Evolutionary conservation across 2,329 filamentous ascomycete genomes (phyloP).

Genomic region (Furcasterigmium sp.): DNA sequence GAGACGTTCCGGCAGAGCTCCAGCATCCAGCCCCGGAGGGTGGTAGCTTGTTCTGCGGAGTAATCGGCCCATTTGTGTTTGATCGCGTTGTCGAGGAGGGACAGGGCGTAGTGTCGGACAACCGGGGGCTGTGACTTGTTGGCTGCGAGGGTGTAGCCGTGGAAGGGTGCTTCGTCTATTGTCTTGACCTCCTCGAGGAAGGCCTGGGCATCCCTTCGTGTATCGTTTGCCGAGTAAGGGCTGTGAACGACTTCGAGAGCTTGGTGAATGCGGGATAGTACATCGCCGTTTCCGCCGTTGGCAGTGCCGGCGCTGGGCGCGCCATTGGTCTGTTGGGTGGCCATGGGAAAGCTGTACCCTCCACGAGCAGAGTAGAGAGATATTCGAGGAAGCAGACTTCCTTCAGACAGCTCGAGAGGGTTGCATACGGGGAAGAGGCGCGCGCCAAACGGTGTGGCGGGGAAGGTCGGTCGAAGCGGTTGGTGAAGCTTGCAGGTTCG

Average conservation of each 20-base stretch:
- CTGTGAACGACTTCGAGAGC: conserved; percentile 86
- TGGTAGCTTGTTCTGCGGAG: conserved; percentile 58
- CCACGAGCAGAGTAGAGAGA: background rate
- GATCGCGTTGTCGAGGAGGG: conserved; percentile 84
- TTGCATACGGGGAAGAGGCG: background rate
- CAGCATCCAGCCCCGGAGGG: conserved; percentile 71
- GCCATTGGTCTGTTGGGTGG: conserved; percentile 26
- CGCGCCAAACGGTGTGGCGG: background rate
- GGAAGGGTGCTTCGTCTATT: conserved; percentile 70
- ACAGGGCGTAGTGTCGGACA: conserved; percentile 90
- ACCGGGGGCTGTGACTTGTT: conserved; percentile 71
- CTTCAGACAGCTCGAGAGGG: background rate
- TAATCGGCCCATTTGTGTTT: conserved; percentile 80
- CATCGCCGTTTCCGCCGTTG: conserved; percentile 32
- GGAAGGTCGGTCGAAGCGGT: too few species aligned
- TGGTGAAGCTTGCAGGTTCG: too few species aligned
- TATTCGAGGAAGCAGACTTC: background rate
- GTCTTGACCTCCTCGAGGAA: conserved; percentile 86
- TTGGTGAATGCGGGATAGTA: conserved; percentile 67
- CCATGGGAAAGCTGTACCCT: conserved; percentile 19
- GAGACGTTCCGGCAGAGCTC: conserved; percentile 69
- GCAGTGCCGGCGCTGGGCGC: conserved; percentile 19
- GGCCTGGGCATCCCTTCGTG: conserved; percentile 74
- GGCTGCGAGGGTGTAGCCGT: conserved; percentile 78
- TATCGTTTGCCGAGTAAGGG: conserved; percentile 72